Evolutionary conservation across 495 filamentous ascomycete species (phyloP).

Genomic region (Trichocladium antarcticum): DNA sequence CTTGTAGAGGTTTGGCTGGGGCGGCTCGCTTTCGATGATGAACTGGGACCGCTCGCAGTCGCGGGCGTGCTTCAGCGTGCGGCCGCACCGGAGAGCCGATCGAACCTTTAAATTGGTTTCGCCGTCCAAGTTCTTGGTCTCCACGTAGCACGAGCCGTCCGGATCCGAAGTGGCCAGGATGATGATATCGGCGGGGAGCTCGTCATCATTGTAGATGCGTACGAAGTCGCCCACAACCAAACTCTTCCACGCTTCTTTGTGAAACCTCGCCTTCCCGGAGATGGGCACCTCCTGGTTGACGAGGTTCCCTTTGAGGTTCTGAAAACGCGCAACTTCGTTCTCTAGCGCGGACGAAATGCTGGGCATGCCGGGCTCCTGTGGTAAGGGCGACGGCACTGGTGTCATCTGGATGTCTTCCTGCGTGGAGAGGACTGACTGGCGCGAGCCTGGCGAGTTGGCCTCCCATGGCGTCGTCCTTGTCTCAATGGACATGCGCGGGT

Average conservation of each 20-base stretch:
- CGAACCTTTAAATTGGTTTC: constrained; percentile 97
- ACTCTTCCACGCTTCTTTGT: constrained; percentile 90
- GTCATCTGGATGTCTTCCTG: constrained; percentile 81
- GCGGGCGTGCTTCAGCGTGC: constrained; percentile 71
- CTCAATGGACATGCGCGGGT: constrained; percentile 55
- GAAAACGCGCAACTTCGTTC: constrained; percentile 45
- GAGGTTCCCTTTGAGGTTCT: constrained; percentile 35
- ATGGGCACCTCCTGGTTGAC: constrained; percentile 37
- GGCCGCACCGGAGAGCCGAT: constrained; percentile 77
- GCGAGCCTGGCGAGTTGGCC: constrained; percentile 46
- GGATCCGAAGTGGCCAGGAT: constrained; percentile 91
- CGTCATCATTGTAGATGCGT: constrained; percentile 90
- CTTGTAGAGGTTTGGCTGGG: constrained; percentile 86
- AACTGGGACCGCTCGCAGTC: constrained; percentile 88
- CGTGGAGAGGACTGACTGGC: constrained; percentile 48
- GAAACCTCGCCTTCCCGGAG: constrained; percentile 57
- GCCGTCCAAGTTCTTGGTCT: constrained; percentile 96
- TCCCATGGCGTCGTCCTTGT: constrained; percentile 47
- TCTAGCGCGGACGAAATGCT: constrained; percentile 27
- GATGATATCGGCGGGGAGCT: constrained; percentile 88
- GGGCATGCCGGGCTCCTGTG: constrained; percentile 27
- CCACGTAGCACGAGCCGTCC: constrained; percentile 93
- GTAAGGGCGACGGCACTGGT: constrained; percentile 72
- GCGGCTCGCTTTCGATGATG: constrained; percentile 77
- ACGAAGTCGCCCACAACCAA: constrained; percentile 95